Percentiles rank a stretch among this genome's conserved stretches.
These are phyloP conservation scores for Suillus weaverae DNA, from an alignment of 768 basidiomycete species.

Conservation along the genomic window DNA sequence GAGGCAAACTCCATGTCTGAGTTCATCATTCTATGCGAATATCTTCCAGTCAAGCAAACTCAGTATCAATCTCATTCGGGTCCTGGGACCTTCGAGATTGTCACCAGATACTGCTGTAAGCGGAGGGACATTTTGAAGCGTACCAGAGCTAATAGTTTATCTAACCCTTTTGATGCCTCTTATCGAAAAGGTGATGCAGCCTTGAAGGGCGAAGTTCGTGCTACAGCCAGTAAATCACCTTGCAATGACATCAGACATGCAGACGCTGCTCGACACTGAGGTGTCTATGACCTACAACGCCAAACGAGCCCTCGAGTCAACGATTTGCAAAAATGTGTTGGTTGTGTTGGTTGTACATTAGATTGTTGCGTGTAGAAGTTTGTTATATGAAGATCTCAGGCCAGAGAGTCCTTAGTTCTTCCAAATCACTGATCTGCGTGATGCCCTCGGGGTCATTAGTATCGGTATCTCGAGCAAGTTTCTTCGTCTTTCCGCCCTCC, in stretches of 20 bases:
- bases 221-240: neutral
- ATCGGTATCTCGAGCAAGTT: conserved; percentile 39
- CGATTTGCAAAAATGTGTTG: neutral
- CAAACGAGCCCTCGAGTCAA: neutral
- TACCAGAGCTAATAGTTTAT: neutral
- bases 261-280: neutral
- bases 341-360: too few species aligned
- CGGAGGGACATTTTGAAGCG: neutral
- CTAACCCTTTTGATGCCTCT: neutral
- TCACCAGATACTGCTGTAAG: neutral
- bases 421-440: conserved; percentile 53
- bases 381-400: conserved; percentile 62
- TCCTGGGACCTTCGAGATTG: neutral
- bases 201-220: neutral
- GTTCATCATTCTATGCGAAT: neutral
- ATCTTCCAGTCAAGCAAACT: neutral
- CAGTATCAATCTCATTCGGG: neutral
- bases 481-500: conserved; percentile 60
- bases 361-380: neutral
- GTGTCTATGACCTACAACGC: neutral
- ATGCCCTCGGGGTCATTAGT: conserved; percentile 46
- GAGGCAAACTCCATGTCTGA: neutral
- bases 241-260: neutral
- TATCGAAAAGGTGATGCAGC: neutral
- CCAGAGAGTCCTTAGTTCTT: conserved; percentile 73